Percentiles rank a stretch among this genome's conserved stretches.
Conservation (phyloP, 768 basidiomycete species). For the Leucosporidium yakuticum region DNA sequence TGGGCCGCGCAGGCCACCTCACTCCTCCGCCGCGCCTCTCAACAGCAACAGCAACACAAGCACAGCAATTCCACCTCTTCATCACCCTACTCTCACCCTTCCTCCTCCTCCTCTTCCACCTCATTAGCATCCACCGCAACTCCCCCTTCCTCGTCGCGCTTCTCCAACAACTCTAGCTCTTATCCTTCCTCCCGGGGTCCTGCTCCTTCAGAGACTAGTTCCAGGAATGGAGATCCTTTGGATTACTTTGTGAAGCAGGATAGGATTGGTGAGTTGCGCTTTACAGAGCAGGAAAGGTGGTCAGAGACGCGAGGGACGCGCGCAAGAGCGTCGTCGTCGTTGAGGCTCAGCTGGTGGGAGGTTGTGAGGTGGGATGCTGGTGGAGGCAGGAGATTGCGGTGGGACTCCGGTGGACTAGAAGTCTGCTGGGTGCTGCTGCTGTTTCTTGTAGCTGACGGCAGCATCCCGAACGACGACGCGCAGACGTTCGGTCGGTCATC, state of each 20-base stretch:
- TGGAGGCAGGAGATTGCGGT: not conserved
- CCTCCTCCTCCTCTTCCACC: too few relatives aligned
- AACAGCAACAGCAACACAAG: too few relatives aligned
- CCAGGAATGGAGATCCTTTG: conserved; percentile 64
- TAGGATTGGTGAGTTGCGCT: conserved; percentile 67
- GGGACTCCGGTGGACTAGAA: not conserved
- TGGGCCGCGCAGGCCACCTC: too few relatives aligned
- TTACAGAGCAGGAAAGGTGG: not conserved
- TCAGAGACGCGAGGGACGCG: not conserved
- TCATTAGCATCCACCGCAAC: too few relatives aligned
- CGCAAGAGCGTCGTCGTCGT: not conserved
- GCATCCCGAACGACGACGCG: too few relatives aligned
- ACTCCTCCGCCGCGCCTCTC: too few relatives aligned
- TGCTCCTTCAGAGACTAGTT: conserved; percentile 10
- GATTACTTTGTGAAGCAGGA: conserved; percentile 96
- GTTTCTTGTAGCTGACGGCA: too few relatives aligned
- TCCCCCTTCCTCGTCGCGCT: too few relatives aligned
- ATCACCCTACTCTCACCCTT: too few relatives aligned
- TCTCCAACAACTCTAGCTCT: not conserved
- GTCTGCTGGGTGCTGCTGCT: not conserved
- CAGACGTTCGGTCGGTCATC: too few relatives aligned
- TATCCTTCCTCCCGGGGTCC: not conserved
- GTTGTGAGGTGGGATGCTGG: not conserved
- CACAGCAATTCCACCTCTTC: too few relatives aligned
- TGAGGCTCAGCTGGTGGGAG: not conserved